These are phyloP conservation scores for Myriosclerotinia curreyana DNA, from an alignment of 2,329 filamentous ascomycete genomes.

Conservation along the genomic window DNA sequence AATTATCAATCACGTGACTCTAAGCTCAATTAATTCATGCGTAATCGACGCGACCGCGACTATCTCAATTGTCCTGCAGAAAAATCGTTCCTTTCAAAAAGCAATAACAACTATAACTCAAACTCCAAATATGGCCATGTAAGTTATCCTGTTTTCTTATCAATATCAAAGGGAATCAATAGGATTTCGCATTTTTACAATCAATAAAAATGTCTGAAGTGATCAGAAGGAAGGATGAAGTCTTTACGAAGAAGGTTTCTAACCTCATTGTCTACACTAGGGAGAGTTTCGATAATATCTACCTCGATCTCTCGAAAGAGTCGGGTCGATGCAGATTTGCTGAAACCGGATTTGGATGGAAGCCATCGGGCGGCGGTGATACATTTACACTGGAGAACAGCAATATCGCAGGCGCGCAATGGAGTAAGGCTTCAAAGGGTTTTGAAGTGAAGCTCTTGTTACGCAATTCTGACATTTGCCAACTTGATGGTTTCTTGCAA, in stretches of 20 bases:
- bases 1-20: neutral
- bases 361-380: conserved; percentile 79
- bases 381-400: conserved; percentile 88
- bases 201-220: neutral
- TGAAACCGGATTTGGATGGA: conserved; percentile 94
- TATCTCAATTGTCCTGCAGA: conserved; percentile 3
- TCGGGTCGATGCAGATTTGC: conserved; percentile 91
- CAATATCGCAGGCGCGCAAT: conserved; percentile 84
- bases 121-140: conserved; percentile 23
- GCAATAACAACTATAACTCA: neutral
- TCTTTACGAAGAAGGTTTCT: conserved; percentile 15
- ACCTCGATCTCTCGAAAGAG: conserved; percentile 91
- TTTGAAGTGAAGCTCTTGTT: conserved; percentile 91
- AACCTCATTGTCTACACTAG: conserved; percentile 40
- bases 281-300: conserved; percentile 97
- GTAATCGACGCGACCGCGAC: conserved; percentile 15
- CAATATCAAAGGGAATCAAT: neutral
- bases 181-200: neutral
- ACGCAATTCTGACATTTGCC: conserved; percentile 79
- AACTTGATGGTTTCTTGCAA: conserved; percentile 91
- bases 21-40: conserved; percentile 10
- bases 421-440: conserved; percentile 89
- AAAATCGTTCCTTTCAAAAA: conserved; percentile 16
- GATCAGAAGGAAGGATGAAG: conserved; percentile 3
- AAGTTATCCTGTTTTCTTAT: neutral